Percentiles rank a stretch among this genome's conserved stretches.
These are phyloP conservation scores for Neurospora hispaniola DNA, from an alignment of 495 filamentous ascomycete genomes.

Conservation along the genomic window DNA sequence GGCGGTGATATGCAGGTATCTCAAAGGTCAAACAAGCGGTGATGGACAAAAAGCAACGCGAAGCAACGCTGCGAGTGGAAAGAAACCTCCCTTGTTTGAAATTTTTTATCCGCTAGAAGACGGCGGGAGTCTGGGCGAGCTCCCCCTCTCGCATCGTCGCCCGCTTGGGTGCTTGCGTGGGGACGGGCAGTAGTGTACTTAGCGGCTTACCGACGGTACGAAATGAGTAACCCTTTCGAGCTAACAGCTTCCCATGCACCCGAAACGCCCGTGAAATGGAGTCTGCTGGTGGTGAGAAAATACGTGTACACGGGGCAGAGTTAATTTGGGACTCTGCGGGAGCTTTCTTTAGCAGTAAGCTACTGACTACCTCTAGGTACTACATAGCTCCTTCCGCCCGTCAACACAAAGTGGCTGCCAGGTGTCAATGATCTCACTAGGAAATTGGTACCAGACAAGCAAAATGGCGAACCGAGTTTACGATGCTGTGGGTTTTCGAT, in stretches of 20 bases:
- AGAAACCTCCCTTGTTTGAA: not conserved
- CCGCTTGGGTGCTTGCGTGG: not conserved
- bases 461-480: not conserved
- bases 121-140: not conserved
- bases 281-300: not conserved
- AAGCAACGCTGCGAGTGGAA: not conserved
- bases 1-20: not conserved
- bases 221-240: not conserved
- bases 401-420: not conserved
- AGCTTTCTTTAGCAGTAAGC: not conserved
- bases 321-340: not conserved
- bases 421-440: not conserved
- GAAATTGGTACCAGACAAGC: not conserved
- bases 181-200: not conserved
- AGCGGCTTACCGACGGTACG: not conserved
- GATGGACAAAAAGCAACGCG: not conserved
- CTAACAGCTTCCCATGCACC: not conserved
- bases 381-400: not conserved
- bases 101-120: not conserved
- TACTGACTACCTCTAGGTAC: no score
- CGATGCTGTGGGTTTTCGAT: not conserved
- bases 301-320: not conserved
- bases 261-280: not conserved
- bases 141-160: not conserved
- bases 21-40: slow-evolving; percentile 1